phyloP scores from a whole-genome alignment of 1,284 basidiomycete genomes.

The Microbotryum saponariae region DNA sequence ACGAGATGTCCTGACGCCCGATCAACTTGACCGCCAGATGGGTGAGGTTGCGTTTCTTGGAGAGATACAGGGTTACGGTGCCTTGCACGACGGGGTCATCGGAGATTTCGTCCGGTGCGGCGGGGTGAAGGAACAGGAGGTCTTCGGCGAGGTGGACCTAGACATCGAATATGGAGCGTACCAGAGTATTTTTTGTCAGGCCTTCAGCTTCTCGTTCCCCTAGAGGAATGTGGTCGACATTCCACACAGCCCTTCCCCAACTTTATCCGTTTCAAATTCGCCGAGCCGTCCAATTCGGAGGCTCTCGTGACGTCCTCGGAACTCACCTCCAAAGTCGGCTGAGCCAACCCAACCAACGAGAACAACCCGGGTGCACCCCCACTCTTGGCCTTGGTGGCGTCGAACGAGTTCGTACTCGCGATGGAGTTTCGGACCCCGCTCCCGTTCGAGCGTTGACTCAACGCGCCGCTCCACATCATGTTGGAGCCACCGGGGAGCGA shows the following conservation, averaged over 20 bases:
- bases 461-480: too few species aligned
- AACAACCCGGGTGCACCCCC: background rate
- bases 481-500: too few species aligned
- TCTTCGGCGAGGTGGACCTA: conserved; percentile 1
- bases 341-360: background rate
- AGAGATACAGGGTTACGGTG: background rate
- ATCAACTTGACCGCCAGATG: conserved; percentile 2
- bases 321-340: conserved; percentile 1
- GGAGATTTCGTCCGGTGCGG: background rate
- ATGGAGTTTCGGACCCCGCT: too few species aligned
- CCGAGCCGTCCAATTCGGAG: background rate
- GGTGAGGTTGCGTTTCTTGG: conserved; percentile 4
- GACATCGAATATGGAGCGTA: too few species aligned
- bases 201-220: too few species aligned
- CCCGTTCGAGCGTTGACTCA: too few species aligned
- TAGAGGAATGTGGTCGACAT: too few species aligned
- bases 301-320: background rate
- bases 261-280: background rate
- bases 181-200: background rate
- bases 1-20: conserved; percentile 1
- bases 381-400: background rate
- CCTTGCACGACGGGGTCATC: conserved; percentile 1
- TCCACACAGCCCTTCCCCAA: too few species aligned
- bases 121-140: conserved; percentile 2
- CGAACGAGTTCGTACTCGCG: background rate